A percentile compares a stretch with the other conserved stretches of the same genome.
Conservation (phyloP, 306 rosid genomes). For the Leucaena leucocephala region DNA sequence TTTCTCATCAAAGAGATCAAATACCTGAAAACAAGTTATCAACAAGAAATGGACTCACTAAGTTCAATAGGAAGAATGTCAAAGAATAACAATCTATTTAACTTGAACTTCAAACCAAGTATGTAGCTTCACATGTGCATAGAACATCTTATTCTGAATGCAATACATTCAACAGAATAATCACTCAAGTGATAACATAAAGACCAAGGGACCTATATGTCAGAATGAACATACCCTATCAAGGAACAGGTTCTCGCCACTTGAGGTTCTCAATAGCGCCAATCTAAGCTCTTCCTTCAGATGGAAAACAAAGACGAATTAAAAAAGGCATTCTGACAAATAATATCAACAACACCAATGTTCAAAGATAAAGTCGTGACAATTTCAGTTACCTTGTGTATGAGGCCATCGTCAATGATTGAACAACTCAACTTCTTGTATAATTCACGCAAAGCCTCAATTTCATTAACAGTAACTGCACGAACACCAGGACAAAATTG, state of each 20-base stretch:
- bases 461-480: slow-evolving; percentile 69
- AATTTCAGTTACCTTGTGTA: slow-evolving; percentile 64
- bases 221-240: slow-evolving; percentile 58
- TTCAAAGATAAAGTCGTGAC: neutral
- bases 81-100: slow-evolving; percentile 11
- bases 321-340: slow-evolving; percentile 11
- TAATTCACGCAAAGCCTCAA: slow-evolving; percentile 71
- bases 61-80: slow-evolving; percentile 21
- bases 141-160: neutral
- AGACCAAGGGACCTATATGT: too few relatives aligned
- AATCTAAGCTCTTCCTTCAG: slow-evolving; percentile 72
- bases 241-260: slow-evolving; percentile 64
- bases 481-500: slow-evolving; percentile 12
- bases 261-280: slow-evolving; percentile 55
- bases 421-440: slow-evolving; percentile 72
- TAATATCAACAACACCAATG: slow-evolving; percentile 8
- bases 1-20: slow-evolving; percentile 74
- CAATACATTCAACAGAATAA: neutral
- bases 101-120: slow-evolving; percentile 18
- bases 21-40: slow-evolving; percentile 48
- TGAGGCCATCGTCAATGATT: slow-evolving; percentile 63
- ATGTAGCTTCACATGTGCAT: neutral
- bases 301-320: slow-evolving; percentile 34
- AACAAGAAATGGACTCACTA: slow-evolving; percentile 14
- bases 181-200: too few relatives aligned